Evolutionary conservation across 2,329 filamentous ascomycete genomes (phyloP).

Genomic region (Eurotiales sp.): DNA sequence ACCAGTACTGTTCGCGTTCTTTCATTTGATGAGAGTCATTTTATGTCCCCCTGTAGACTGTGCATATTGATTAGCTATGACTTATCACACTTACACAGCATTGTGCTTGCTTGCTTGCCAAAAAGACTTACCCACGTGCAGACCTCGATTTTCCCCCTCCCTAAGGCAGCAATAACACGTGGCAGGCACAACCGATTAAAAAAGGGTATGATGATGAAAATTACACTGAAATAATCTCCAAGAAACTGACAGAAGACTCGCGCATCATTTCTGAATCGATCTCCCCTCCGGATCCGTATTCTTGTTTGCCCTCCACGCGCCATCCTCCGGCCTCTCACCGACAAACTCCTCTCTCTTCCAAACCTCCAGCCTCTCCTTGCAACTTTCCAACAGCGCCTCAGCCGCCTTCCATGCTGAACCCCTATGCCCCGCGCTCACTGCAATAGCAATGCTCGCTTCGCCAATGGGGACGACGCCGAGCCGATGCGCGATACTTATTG

Average conservation of each 20-base stretch:
- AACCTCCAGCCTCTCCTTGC: conserved; percentile 84
- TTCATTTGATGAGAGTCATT: too few relatives aligned
- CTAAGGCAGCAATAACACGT: too few relatives aligned
- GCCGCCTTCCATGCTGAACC: conserved; percentile 82
- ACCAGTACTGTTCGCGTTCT: too few relatives aligned
- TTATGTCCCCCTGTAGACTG: too few relatives aligned
- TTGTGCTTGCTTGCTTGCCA: too few relatives aligned
- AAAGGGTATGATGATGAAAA: too few relatives aligned
- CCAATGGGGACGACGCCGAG: conserved; percentile 80
- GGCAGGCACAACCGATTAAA: too few relatives aligned
- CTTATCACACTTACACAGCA: too few relatives aligned
- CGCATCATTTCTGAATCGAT: background rate
- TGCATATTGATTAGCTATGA: too few relatives aligned
- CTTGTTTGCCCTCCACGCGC: conserved; percentile 81
- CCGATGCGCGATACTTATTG: conserved; percentile 68
- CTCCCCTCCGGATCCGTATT: conserved; percentile 60
- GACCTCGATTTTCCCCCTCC: too few relatives aligned
- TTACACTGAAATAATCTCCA: too few relatives aligned
- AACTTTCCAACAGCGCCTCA: conserved; percentile 82
- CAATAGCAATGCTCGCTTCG: conserved; percentile 91
- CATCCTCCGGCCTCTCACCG: conserved; percentile 60
- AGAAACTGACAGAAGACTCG: background rate
- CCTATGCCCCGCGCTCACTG: conserved; percentile 77
- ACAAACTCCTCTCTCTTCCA: conserved; percentile 93
- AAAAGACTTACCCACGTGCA: too few relatives aligned